Evolutionary conservation across 352 stramenopile genomes (phyloP), one percentile per base, ranked within the genome.

Genomic region (Phytophthora podocarpi): DNA sequence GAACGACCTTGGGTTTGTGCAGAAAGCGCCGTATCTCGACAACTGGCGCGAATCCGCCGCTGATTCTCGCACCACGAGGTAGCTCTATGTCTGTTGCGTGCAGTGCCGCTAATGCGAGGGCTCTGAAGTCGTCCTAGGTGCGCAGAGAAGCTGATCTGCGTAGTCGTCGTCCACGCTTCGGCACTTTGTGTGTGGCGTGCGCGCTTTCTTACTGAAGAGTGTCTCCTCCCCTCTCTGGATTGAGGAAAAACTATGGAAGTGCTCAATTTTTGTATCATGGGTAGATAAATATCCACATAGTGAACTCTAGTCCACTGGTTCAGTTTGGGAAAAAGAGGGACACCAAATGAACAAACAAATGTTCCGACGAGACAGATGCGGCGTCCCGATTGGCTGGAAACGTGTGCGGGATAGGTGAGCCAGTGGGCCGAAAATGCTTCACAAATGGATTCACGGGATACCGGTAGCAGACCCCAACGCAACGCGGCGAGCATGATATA

Each of bases 1-100:
- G 49, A 62, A 56, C 48, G 35, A 55, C 40, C 34, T 51, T 65
- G 9, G 47, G 47, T 47, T 50, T 42, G 16, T 70, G 53, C 28
- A 67, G 32, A 54, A 70, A 74, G 59, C 53, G 59, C 42, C 53
- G 48, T 63, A 70, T 65, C 39, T 73, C 64, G 59, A 52, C 50
- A 31, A 51, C 30, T 21, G 35, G 64, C 35, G 52, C 15, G 34
- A 13, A 26, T 61, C 35, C 54, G 40, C 32, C 50, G 45, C 47
- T 65, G 23, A 6, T 65, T 65, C 35, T 48, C 20, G 57, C 59
- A 48, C 40, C 12, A 58, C 40, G 50, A 43, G 45, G 30, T 59
- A 64, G 39, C 5, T 64, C 46, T 57, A 41, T 36, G 56, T 49
- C 56, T 67, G 12, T 1, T 58, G n/a, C 31, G 28, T 41, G 15